Conservation (phyloP, 2,329 filamentous ascomycete genomes). For the Colletotrichum sp. region DNA sequence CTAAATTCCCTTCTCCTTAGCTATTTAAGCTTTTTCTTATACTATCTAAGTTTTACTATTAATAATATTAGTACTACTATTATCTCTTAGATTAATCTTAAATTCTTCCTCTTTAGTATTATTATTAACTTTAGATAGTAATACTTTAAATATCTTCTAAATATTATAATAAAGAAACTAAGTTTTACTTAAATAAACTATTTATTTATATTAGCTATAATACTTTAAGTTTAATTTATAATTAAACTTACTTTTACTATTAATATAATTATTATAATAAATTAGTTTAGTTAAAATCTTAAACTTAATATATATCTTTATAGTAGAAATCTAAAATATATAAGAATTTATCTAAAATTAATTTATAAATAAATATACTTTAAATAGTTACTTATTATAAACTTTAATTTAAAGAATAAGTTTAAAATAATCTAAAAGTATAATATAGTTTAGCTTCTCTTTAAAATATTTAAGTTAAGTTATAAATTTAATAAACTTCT, state of each 20-base stretch:
- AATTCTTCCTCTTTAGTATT: neutral
- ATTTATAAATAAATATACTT: neutral
- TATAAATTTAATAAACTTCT: neutral
- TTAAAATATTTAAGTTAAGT: neutral
- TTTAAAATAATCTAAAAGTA: neutral
- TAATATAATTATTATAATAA: neutral
- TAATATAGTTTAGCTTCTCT: neutral
- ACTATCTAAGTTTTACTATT: neutral
- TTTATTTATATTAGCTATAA: neutral
- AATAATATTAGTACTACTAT: neutral
- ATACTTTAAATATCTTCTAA: neutral
- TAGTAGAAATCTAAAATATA: neutral
- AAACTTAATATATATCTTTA: neutral
- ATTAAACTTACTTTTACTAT: neutral
- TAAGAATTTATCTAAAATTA: neutral
- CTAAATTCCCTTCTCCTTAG: neutral
- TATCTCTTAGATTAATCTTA: neutral
- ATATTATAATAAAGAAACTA: neutral
- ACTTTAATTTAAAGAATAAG: neutral
- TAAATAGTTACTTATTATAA: neutral
- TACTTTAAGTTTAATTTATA: neutral
- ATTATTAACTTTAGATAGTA: neutral
- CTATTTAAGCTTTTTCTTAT: neutral
- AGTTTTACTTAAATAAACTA: neutral
- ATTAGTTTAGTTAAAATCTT: neutral